Conservation (phyloP, 768 basidiomycete species). For the Leucocoprinus leucothites region DNA sequence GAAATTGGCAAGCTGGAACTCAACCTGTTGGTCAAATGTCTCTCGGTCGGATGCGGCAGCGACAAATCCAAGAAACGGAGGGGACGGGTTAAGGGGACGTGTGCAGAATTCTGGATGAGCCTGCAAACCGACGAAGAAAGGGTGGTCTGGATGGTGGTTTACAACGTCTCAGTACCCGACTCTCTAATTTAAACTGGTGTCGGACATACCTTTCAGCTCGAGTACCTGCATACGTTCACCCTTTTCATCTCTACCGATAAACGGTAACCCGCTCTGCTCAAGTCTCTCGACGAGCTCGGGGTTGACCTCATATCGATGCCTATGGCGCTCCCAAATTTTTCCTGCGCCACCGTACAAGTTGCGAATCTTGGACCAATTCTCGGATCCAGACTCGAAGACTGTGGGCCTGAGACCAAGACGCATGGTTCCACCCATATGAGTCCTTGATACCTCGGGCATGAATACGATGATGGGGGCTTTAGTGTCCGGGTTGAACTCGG, state of each 20-base stretch:
- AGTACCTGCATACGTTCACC: slow-evolving; percentile 97
- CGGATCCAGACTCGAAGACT: slow-evolving; percentile 71
- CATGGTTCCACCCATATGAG: slow-evolving; percentile 99
- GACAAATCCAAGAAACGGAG: slow-evolving; percentile 94
- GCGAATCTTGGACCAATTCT: slow-evolving; percentile 68
- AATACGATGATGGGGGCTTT: slow-evolving; percentile 82
- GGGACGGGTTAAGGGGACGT: slow-evolving; percentile 94
- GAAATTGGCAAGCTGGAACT: slow-evolving; percentile 57
- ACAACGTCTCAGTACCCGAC: neutral
- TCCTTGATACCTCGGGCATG: slow-evolving; percentile 99
- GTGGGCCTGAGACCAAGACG: slow-evolving; percentile 97
- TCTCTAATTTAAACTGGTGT: neutral
- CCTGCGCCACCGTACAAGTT: slow-evolving; percentile 79
- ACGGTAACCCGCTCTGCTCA: slow-evolving; percentile 55
- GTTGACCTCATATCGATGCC: slow-evolving; percentile 95
- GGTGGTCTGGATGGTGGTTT: slow-evolving; percentile 63
- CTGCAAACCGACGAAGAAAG: slow-evolving; percentile 91
- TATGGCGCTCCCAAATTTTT: slow-evolving; percentile 93
- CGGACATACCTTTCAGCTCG: slow-evolving; percentile 71
- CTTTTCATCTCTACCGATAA: slow-evolving; percentile 89
- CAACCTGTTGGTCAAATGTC: slow-evolving; percentile 71
- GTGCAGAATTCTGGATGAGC: slow-evolving; percentile 99
- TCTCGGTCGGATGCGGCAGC: slow-evolving; percentile 60
- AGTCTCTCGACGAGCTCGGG: slow-evolving; percentile 78
- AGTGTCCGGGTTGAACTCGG: slow-evolving; percentile 68